Evolutionary conservation across 169 alveolate species (phyloP).

Genomic region (Babesia divergens): DNA sequence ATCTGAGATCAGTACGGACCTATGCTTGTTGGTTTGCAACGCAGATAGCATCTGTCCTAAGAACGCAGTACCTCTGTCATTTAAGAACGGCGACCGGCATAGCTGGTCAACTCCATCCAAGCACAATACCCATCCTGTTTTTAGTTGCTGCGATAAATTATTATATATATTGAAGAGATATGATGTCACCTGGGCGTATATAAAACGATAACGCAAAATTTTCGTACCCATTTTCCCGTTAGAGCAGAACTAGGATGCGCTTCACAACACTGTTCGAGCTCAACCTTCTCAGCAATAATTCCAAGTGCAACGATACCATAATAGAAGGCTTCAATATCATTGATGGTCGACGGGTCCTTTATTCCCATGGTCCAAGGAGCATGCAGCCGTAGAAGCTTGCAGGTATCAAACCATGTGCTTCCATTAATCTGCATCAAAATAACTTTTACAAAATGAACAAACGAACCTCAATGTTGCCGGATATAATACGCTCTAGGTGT

Average conservation of each 20-base stretch:
- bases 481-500: background rate
- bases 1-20: slow-evolving; percentile 37
- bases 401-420: background rate
- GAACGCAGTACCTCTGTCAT: slow-evolving; percentile 40
- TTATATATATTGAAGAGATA: background rate
- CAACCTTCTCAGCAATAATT: slow-evolving; percentile 30
- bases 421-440: background rate
- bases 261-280: background rate
- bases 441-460: background rate
- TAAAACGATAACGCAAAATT: background rate
- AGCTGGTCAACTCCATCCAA: slow-evolving; percentile 42
- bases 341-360: background rate
- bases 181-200: slow-evolving; percentile 5
- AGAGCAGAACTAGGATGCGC: slow-evolving; percentile 13
- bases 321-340: background rate
- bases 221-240: slow-evolving; percentile 46
- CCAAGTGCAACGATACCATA: slow-evolving; percentile 23
- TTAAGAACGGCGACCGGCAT: slow-evolving; percentile 23
- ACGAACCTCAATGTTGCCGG: background rate
- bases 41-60: slow-evolving; percentile 9
- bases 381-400: slow-evolving; percentile 2
- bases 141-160: background rate
- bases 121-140: slow-evolving; percentile 30
- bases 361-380: slow-evolving; percentile 24
- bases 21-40: slow-evolving; percentile 12